A percentile compares a stretch with the other conserved stretches of the same genome.
Evolutionary conservation across 441 rosid genomes (phyloP).

Genomic region (Euphorbia celastroides): DNA sequence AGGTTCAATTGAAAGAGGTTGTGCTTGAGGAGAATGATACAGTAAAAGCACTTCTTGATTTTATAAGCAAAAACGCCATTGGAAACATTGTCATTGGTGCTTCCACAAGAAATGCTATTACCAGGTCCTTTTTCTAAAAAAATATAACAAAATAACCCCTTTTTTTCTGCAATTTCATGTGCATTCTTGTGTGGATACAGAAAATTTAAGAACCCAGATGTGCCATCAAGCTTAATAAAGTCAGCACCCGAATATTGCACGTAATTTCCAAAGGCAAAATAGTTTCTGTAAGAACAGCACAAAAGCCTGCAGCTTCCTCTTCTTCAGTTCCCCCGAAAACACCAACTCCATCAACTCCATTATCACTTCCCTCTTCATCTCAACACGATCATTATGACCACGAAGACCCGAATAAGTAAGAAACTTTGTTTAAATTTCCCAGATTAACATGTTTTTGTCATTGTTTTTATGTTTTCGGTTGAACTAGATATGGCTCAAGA

Average conservation of each 20-base stretch:
- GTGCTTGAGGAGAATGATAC: conserved; percentile 58
- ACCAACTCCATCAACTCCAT: conserved; percentile 22
- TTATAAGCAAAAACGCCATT: conserved; percentile 41
- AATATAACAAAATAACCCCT: neutral
- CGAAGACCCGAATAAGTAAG: conserved; percentile 40
- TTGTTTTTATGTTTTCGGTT: neutral
- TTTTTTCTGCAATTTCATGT: neutral
- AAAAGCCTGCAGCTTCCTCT: conserved; percentile 39
- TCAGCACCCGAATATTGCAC: conserved; percentile 65
- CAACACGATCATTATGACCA: conserved; percentile 22
- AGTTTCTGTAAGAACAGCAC: conserved; percentile 41
- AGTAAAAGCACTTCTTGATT: conserved; percentile 58
- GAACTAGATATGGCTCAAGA: conserved; percentile 21
- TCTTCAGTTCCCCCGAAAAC: conserved; percentile 48
- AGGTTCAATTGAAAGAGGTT: conserved; percentile 62
- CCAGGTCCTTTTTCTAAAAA: conserved; percentile 34
- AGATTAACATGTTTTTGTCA: neutral
- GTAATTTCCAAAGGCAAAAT: conserved; percentile 77
- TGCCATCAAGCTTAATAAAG: conserved; percentile 45
- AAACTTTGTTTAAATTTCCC: neutral
- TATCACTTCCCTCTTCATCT: conserved; percentile 22
- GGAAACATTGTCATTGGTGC: conserved; percentile 60
- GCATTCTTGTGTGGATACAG: conserved; percentile 16
- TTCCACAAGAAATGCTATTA: conserved; percentile 49
- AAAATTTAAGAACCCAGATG: conserved; percentile 49